A percentile compares a stretch with the other conserved stretches of the same genome.
Evolutionary conservation across 495 filamentous ascomycete species (phyloP).

Genomic region (Chaetomium fimeti): DNA sequence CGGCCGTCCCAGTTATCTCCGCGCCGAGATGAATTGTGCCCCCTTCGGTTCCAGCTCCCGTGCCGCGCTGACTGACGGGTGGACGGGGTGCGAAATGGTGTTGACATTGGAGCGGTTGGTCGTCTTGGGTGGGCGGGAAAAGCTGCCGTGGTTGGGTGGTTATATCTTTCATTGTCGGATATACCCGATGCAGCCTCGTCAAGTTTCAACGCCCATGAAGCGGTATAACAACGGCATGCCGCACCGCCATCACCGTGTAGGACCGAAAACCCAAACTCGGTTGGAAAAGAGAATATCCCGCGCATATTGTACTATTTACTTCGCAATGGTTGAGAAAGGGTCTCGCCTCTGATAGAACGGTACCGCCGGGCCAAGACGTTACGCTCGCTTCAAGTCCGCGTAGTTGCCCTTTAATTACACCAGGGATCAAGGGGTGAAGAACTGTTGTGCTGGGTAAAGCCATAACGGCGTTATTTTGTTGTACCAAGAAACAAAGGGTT

Average conservation of each 20-base stretch:
- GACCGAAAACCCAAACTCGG: slow-evolving; percentile 1
- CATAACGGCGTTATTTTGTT: neutral
- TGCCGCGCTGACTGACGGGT: neutral
- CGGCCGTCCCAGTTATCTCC: neutral
- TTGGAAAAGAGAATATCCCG: neutral
- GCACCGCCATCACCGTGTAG: neutral
- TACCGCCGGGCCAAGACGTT: slow-evolving; percentile 1
- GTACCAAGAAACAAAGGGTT: slow-evolving; percentile 2
- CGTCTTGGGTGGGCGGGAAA: neutral
- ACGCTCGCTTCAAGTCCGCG: slow-evolving; percentile 8
- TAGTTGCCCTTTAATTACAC: slow-evolving; percentile 1
- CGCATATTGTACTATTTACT: neutral
- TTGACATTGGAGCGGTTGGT: neutral
- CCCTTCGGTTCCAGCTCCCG: neutral
- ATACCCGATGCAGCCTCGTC: neutral
- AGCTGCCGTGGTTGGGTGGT: neutral
- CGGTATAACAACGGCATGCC: neutral
- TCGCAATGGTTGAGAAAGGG: neutral
- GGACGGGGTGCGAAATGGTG: no score
- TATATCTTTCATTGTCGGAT: neutral
- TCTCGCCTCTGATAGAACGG: neutral
- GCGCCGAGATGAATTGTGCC: neutral
- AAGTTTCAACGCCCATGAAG: neutral
- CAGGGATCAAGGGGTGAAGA: neutral
- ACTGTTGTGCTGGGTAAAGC: neutral